Base-by-base conservation (phyloP, 106 monocot genomes). In the Phalaenopsis equestris region DNA sequence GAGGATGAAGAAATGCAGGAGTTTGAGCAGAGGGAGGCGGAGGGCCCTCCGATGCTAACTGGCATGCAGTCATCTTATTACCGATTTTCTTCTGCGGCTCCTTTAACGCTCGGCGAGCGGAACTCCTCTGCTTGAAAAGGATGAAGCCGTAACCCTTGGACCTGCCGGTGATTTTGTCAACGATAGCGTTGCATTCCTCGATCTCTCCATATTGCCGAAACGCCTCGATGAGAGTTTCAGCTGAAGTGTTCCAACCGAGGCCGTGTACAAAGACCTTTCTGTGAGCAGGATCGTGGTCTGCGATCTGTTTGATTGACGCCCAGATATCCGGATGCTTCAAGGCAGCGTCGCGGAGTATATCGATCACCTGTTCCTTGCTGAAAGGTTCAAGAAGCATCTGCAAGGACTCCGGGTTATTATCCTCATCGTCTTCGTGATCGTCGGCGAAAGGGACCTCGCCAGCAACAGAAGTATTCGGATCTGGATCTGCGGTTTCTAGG, bases 81-180 rank as follows among this genome's bases (percentile, higher is more conserved):
- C 91, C 93, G 19, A 96, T 91, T 82, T 87, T 88, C 84, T 96
- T 96, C 83, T 96, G 93, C 0, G 96, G 96, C 47, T 93, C 81
- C 56, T 80, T 75, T 17, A 96, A 83, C 2, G 93, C 93, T 7
- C 80, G 76, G 21, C 85, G 83, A 12, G 96, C 96, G 8, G 84
- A 84, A 14, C 41, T 42, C 2, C 94, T 79, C 47, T 78, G 81
- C 82, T 86, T 87, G 87, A 94, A 96, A n/a, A 94, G 84, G 68
- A 96, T 85, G 77, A 96, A 96, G 2, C 88, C 96, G n/a, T 96
- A 96, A n/a, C 96, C 96, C 79, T 94, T 96, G 67, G 88, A 93
- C 77, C 84, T 90, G 12, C 96, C 96, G 9, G 94, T 86, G 79
- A 41, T 72, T 56, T 87, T 88, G 52, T 96, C 96, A 15, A 73